Base-by-base conservation (phyloP, 2,329 filamentous ascomycete species). In the Colletotrichum ledebouriae region DNA sequence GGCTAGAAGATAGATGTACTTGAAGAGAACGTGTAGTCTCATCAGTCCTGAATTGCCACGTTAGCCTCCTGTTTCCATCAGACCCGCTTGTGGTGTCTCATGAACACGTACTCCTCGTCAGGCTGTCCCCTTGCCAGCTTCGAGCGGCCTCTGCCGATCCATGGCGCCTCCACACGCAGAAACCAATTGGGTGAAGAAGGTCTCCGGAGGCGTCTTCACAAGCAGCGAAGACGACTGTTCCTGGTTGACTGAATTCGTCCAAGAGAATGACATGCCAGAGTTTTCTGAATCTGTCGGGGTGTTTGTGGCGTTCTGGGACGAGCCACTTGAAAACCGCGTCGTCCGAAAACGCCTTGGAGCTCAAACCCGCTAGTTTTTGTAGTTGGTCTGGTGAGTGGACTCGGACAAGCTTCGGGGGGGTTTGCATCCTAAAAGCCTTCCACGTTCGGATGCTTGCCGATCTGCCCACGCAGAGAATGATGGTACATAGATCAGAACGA, bases 191-290 rank as follows among this genome's bases (percentile, higher is more conserved):
- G 3, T 17, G 6, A 4, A 5, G 12, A 20, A 25, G 3, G 6
- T 42, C 34, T 4, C 15, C 20, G 9, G 46, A 42, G 6, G 4
- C 5, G 2, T 39, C 34, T 12, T 11, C 12, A 17, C 17, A 41
- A 17, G 17, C 46, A 10, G 47, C 34, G 2, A 33, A 9, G 3
- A 52, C 42, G 2, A 60, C 34, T 2, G 58, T 52, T 7, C 58
- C 58, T 1, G 59, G 47, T n/a, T 42, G 15, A 6, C 47, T 13
- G 4, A 44, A 22, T 25, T 62, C 59, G 13, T 44, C 7, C 12
- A 6, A 46, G 22, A 62, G 59, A 25, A 62, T 33, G 37, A 62
- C 37, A n/a, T 29, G 20, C 59, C 59, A 62, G 5, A 46, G 4
- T 12, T 25, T 20, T 5, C 49, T 22, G n/a, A 20, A 41, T 2